These are phyloP conservation scores for Suillus luteus DNA, from an alignment of 768 basidiomycete species.

Conservation along the genomic window DNA sequence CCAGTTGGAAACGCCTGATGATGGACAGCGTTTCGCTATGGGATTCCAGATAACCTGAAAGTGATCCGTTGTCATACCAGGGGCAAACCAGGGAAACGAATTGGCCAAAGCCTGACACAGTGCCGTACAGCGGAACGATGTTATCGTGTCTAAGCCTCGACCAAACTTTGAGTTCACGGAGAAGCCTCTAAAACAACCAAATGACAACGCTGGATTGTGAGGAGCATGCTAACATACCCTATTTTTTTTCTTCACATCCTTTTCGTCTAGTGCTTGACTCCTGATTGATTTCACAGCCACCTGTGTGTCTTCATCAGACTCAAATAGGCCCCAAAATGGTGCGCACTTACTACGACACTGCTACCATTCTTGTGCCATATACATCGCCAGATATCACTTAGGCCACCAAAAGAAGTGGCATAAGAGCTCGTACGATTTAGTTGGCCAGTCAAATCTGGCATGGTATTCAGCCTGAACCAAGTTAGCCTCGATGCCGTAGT, in stretches of 20 bases:
- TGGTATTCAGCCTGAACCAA: background rate
- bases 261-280: constrained; percentile 9
- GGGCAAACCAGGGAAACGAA: constrained; percentile 32
- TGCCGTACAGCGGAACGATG: constrained; percentile 26
- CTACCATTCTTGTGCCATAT: background rate
- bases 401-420: constrained; percentile 31
- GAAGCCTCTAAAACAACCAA: constrained; percentile 18
- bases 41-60: constrained; percentile 24
- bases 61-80: constrained; percentile 25
- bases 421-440: constrained; percentile 20
- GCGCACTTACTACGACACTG: background rate
- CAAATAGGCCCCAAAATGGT: background rate
- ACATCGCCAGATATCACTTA: constrained; percentile 34
- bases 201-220: background rate
- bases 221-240: constrained; percentile 7
- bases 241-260: constrained; percentile 14
- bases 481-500: background rate
- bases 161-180: constrained; percentile 31
- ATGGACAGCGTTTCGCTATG: constrained; percentile 10
- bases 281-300: constrained; percentile 16
- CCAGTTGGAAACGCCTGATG: constrained; percentile 21
- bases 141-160: constrained; percentile 24
- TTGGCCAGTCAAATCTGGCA: constrained; percentile 20
- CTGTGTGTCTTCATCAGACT: constrained; percentile 5
- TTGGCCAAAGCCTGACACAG: constrained; percentile 26